A percentile compares a stretch with the other conserved stretches of the same genome.
Evolutionary conservation across 208 protist genomes (phyloP).

Genomic region (Leishmania guyanensis): DNA sequence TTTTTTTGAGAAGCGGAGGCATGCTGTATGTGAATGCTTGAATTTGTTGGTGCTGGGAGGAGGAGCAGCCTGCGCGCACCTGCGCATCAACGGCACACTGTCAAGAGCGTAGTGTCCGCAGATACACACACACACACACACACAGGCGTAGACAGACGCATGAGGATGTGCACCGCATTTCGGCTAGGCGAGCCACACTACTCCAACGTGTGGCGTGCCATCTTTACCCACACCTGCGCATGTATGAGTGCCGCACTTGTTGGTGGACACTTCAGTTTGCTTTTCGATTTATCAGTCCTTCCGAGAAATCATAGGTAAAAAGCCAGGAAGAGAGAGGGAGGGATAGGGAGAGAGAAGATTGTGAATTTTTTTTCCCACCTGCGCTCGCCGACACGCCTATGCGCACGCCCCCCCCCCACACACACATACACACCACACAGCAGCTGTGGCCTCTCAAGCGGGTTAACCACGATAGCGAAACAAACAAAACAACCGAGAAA

Average conservation of each 20-base stretch:
- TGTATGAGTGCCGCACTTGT: not conserved
- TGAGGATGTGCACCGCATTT: not conserved
- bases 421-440: not conserved
- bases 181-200: not conserved
- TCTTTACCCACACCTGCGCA: not conserved
- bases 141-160: constrained; percentile 5
- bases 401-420: not conserved
- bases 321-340: constrained; percentile 2
- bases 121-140: constrained; percentile 1
- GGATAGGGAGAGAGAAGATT: not conserved
- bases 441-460: not conserved
- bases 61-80: not conserved
- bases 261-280: not conserved
- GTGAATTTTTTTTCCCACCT: not conserved
- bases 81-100: not conserved
- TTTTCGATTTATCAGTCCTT: not conserved
- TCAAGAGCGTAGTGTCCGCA: not conserved
- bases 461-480: not conserved
- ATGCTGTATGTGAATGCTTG: not conserved
- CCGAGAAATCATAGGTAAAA: not conserved
- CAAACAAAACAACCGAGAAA: not conserved
- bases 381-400: not conserved
- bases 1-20: not conserved
- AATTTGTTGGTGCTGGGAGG: not conserved
- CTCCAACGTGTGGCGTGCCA: not conserved